A percentile compares a stretch with the other conserved stretches of the same genome.
Evolutionary conservation across 805 yeast species (phyloP).

Genomic region (Barnettozyma populi): DNA sequence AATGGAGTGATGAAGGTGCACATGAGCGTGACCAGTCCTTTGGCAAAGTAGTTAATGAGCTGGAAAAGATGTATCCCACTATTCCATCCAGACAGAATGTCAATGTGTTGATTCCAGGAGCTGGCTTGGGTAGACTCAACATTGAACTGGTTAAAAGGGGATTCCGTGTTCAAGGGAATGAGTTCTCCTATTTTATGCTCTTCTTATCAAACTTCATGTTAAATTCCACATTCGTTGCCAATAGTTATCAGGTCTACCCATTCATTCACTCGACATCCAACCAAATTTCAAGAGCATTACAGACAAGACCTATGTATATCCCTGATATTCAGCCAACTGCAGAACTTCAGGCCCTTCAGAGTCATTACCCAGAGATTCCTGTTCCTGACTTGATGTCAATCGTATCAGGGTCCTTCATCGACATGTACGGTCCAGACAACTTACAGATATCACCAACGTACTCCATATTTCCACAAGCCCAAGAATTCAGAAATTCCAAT

Average conservation of each 20-base stretch:
- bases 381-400: conserved; percentile 57
- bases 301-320: conserved; percentile 43
- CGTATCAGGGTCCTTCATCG: conserved; percentile 68
- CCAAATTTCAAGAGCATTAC: conserved; percentile 38
- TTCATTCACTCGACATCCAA: conserved; percentile 49
- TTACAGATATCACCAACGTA: conserved; percentile 14
- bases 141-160: conserved; percentile 50
- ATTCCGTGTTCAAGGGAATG: conserved; percentile 62
- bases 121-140: conserved; percentile 58
- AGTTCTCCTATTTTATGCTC: conserved; percentile 60
- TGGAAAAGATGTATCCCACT: conserved; percentile 34
- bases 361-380: conserved; percentile 34
- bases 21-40: conserved; percentile 39
- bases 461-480: conserved; percentile 31
- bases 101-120: conserved; percentile 54
- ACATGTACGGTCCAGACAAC: conserved; percentile 50
- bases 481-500: conserved; percentile 38
- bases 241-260: conserved; percentile 44
- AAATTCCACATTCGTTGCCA: conserved; percentile 38
- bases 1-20: conserved; percentile 54
- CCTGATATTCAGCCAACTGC: conserved; percentile 48
- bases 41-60: conserved; percentile 30
- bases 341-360: conserved; percentile 29
- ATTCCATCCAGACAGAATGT: conserved; percentile 31
- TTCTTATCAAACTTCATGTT: conserved; percentile 48